Percentiles rank a stretch among this genome's conserved stretches.
These are phyloP conservation scores for Botrytis fragariae DNA, from an alignment of 2,329 filamentous ascomycete species.

Conservation along the genomic window DNA sequence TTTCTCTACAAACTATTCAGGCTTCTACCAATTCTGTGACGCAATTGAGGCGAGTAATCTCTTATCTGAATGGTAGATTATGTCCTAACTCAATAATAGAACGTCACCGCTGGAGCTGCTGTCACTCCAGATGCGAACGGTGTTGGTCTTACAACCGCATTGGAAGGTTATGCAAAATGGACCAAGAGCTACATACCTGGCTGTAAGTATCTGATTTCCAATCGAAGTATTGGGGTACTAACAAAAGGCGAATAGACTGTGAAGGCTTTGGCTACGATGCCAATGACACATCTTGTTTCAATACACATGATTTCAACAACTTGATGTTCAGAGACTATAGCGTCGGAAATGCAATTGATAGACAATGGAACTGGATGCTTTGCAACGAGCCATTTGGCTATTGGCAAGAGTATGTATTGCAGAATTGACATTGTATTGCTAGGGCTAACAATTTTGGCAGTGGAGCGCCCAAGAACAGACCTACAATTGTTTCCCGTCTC, in stretches of 20 bases:
- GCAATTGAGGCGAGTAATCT: slow-evolving; percentile 40
- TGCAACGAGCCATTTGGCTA: slow-evolving; percentile 63
- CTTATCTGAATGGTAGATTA: neutral
- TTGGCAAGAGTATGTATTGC: slow-evolving; percentile 49
- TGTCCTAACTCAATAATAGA: slow-evolving; percentile 14
- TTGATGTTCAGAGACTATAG: slow-evolving; percentile 50
- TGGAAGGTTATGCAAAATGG: slow-evolving; percentile 55
- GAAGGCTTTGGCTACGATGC: slow-evolving; percentile 47
- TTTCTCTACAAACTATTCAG: slow-evolving; percentile 49
- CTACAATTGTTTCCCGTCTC: slow-evolving; percentile 52
- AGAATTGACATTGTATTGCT: neutral
- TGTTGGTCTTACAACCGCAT: slow-evolving; percentile 53
- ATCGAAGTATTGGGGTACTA: neutral
- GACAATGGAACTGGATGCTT: slow-evolving; percentile 57
- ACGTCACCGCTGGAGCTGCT: slow-evolving; percentile 38
- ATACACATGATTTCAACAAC: slow-evolving; percentile 51
- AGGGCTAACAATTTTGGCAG: slow-evolving; percentile 21
- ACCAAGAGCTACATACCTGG: slow-evolving; percentile 48
- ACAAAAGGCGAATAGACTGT: slow-evolving; percentile 43
- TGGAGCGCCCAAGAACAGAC: slow-evolving; percentile 46
- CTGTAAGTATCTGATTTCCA: slow-evolving; percentile 41
- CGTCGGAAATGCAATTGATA: slow-evolving; percentile 46
- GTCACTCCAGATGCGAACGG: slow-evolving; percentile 42
- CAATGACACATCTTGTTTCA: slow-evolving; percentile 49
- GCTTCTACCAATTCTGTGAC: slow-evolving; percentile 46